A percentile compares a stretch with the other conserved stretches of the same genome.
Conservation (phyloP, 2,329 filamentous ascomycete species). For the Sporothrix schenckii region DNA sequence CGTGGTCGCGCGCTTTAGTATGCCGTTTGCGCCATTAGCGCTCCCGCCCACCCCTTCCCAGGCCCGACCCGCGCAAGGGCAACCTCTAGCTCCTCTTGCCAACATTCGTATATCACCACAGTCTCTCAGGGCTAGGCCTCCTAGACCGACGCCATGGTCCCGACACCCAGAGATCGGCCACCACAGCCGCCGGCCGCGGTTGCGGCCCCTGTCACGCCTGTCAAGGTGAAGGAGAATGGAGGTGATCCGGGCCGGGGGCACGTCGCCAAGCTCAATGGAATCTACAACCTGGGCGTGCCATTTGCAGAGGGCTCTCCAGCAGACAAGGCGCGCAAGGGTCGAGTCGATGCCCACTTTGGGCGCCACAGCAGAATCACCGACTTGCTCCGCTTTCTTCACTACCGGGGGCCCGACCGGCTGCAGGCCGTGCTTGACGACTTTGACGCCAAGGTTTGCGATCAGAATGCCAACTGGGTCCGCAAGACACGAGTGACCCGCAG, state of each 20-base stretch:
- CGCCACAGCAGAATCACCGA: constrained; percentile 37
- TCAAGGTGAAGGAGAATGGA: constrained; percentile 28
- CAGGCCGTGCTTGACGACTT: constrained; percentile 36
- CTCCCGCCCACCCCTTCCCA: constrained; percentile 23
- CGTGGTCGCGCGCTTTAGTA: not conserved
- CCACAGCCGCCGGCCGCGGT: not conserved
- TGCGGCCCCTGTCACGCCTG: constrained; percentile 33
- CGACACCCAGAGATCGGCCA: not conserved
- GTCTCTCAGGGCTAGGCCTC: not conserved
- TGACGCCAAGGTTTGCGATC: constrained; percentile 35
- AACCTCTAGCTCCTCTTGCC: not conserved
- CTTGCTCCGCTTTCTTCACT: constrained; percentile 38
- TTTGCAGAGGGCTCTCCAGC: constrained; percentile 37
- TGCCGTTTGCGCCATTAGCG: constrained; percentile 23
- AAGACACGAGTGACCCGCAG: constrained; percentile 36
- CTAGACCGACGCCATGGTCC: not conserved
- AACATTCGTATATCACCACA: not conserved
- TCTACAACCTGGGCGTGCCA: constrained; percentile 40
- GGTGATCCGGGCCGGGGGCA: constrained; percentile 34
- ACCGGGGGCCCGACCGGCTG: constrained; percentile 33
- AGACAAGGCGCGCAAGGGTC: constrained; percentile 34
- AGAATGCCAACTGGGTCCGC: constrained; percentile 37
- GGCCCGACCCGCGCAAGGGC: not conserved
- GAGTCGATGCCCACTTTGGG: constrained; percentile 31
- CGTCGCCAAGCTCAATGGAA: constrained; percentile 38